Percentiles rank a stretch among this genome's conserved stretches.
These are phyloP conservation scores for Euphrasia confusa DNA, from an alignment of 257 asterid species.

Conservation along the genomic window DNA sequence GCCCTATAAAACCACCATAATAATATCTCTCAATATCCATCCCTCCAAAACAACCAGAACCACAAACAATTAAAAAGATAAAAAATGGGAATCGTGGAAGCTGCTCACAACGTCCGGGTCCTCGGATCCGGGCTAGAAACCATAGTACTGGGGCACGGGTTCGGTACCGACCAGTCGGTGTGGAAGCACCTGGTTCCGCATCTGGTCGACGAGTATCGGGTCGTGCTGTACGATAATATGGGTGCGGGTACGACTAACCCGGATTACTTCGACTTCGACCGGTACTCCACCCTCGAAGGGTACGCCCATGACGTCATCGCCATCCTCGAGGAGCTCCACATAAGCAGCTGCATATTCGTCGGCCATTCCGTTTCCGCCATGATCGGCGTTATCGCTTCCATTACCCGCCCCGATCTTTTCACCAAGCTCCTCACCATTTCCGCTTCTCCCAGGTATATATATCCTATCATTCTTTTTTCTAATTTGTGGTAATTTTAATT, in stretches of 20 bases:
- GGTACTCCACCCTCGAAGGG: conserved; percentile 50
- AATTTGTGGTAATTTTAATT: conserved; percentile 19
- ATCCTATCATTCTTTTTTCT: no score
- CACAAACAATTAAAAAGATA: background rate
- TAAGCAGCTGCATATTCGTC: conserved; percentile 39
- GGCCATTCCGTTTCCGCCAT: conserved; percentile 64
- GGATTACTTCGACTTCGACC: conserved; percentile 76
- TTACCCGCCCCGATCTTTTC: conserved; percentile 69
- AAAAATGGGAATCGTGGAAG: conserved; percentile 44
- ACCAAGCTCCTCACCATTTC: conserved; percentile 52
- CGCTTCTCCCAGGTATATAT: conserved; percentile 87
- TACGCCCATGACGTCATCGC: conserved; percentile 49
- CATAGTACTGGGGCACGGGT: conserved; percentile 45
- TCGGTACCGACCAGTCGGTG: conserved; percentile 52
- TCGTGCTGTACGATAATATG: conserved; percentile 45
- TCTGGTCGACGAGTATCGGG: conserved; percentile 37
- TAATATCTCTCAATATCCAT: background rate
- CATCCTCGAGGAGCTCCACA: conserved; percentile 37
- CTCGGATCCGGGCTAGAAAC: conserved; percentile 46
- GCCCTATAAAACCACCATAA: conserved; percentile 17
- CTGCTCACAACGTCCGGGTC: conserved; percentile 68
- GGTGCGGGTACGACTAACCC: conserved; percentile 58
- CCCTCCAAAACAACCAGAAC: background rate
- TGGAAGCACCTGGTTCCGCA: conserved; percentile 52
- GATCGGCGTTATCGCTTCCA: conserved; percentile 68